phyloP scores from a whole-genome alignment of 2,329 filamentous ascomycete species.

The Mariannaea elegans region DNA sequence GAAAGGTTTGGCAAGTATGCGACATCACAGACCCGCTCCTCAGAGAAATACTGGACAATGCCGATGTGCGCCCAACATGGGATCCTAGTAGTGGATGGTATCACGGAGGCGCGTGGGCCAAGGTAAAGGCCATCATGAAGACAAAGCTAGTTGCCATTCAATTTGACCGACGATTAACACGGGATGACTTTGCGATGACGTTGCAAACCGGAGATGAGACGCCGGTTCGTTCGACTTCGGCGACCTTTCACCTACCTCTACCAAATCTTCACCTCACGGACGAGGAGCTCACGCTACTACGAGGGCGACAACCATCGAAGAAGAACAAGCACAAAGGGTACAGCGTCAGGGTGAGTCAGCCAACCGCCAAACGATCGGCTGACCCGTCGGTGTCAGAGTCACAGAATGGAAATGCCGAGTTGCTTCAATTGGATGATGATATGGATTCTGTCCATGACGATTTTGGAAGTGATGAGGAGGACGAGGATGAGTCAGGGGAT shows the following conservation, averaged over 20 bases:
- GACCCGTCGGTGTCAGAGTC: constrained; percentile 30
- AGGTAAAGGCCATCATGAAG: constrained; percentile 87
- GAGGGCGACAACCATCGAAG: constrained; percentile 47
- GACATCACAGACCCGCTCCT: constrained; percentile 88
- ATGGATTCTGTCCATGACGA: constrained; percentile 39
- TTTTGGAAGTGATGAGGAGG: constrained; percentile 35
- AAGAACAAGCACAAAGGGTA: constrained; percentile 49
- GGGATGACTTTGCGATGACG: constrained; percentile 48
- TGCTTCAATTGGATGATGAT: constrained; percentile 34
- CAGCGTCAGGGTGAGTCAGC: constrained; percentile 43
- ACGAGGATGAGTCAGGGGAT: constrained; percentile 15
- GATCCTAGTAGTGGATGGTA: constrained; percentile 84
- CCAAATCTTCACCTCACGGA: constrained; percentile 48
- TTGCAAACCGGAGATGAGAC: constrained; percentile 47
- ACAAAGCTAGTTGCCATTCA: constrained; percentile 79
- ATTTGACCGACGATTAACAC: constrained; percentile 59
- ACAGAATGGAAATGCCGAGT: constrained; percentile 35
- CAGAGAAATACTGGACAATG: constrained; percentile 68
- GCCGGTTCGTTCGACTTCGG: constrained; percentile 41
- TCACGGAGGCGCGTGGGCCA: constrained; percentile 80
- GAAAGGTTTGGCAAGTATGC: constrained; percentile 93
- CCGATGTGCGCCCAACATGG: constrained; percentile 66
- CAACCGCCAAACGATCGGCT: constrained; percentile 29
- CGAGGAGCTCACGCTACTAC: constrained; percentile 46
- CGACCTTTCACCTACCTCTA: constrained; percentile 46